These are phyloP conservation scores for Olyra latifolia DNA, from an alignment of 176 grass and related monocot genomes.

Conservation along the genomic window DNA sequence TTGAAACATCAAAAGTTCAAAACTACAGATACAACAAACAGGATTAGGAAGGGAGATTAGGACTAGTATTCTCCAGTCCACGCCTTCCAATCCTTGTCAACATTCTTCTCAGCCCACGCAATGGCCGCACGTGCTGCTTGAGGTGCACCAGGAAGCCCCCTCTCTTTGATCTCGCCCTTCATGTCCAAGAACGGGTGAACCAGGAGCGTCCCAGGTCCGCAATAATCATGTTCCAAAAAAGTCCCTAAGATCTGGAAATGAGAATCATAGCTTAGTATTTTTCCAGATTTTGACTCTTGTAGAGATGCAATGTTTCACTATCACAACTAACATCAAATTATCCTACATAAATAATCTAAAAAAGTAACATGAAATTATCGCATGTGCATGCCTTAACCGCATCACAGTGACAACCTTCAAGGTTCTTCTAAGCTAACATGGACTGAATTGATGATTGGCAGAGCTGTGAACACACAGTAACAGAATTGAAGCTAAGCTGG, in stretches of 20 bases:
- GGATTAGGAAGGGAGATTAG: background rate
- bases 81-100: conserved; percentile 81
- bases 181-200: conserved; percentile 90
- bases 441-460: background rate
- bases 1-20: background rate
- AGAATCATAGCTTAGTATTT: conserved; percentile 10
- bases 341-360: background rate
- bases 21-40: background rate
- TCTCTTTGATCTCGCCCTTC: conserved; percentile 61
- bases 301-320: background rate
- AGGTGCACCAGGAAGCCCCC: conserved; percentile 62
- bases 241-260: conserved; percentile 54
- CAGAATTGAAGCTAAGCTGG: background rate
- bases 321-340: background rate
- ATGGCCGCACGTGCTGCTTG: conserved; percentile 71
- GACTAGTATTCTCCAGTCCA: conserved; percentile 64
- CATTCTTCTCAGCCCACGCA: conserved; percentile 78
- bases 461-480: background rate
- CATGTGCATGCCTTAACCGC: background rate
- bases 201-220: conserved; percentile 78
- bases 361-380: background rate
- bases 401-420: background rate
- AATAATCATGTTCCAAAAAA: conserved; percentile 68
- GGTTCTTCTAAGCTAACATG: background rate
- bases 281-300: background rate